Base-by-base conservation (phyloP, 1,139 yeast species). In the Groenewaldozyma sp. region DNA sequence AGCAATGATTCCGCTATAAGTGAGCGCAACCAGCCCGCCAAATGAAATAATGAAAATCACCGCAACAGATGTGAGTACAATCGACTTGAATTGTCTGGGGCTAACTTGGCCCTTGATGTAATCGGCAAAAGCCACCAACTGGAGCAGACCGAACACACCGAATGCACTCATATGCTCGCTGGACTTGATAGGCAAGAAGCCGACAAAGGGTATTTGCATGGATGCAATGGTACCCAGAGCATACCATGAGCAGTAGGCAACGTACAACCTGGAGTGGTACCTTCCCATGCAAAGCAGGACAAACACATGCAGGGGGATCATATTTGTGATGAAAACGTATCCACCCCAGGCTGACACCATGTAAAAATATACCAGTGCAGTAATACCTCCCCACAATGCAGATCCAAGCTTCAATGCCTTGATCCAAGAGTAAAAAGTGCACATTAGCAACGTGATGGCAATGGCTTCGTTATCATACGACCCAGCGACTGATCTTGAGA, bases 261-360 rank as follows among this genome's bases (percentile, higher is more conserved):
- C 78, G 62, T 93, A 93, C 43, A 91, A 63, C 52, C 78, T 76
- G 51, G 80, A 78, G 54, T 75, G 76, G 64, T 87, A 93, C 55
- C 98, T 78, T 41, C 99, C 98, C 98, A 93, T 93, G 50, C 84
- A 66, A 43, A 93, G 66, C 56, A 93, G 70, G 35, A 87, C 91
- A 59, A 93, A 88, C 24, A 88, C 87, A 61, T 93, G 99, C 54
- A 93, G 71, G 38, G 99, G 99, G 55, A 93, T 86, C 70, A 93
- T 78, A 66, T 93, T 93, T 46, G 98, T 93, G 65, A 93, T 93
- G 68, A 93, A 93, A 38, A 91, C 99, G 59, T 93, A 93, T 18
- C 99, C 99, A 70, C 98, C 98, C 99, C 99, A 93, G n/a, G 99
- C 98, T 39, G 95, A 81, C 39, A 93, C 99, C 99, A 93, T 93